Percentiles rank a stretch among this genome's conserved stretches.
These are phyloP conservation scores for Drechslerella coelobrocha DNA, from an alignment of 2,329 filamentous ascomycete genomes.

Conservation along the genomic window DNA sequence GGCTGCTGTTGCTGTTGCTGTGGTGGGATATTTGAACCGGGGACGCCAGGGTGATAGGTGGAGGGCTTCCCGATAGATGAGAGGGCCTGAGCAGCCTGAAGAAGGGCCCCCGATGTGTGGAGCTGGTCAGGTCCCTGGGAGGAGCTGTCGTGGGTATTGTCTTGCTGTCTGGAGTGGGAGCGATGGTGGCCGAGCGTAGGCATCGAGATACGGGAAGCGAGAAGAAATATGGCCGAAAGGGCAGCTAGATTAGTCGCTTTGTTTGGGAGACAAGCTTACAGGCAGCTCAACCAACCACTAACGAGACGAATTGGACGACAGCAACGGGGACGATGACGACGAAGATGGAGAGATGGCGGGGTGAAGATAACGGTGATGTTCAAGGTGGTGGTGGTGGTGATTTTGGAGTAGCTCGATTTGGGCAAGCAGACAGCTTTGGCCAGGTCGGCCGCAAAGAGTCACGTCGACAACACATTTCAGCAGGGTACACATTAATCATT, in stretches of 20 bases:
- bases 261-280: too few species aligned
- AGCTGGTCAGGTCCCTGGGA: constrained; percentile 40
- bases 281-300: neutral
- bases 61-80: constrained; percentile 49
- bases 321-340: neutral
- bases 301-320: constrained; percentile 8
- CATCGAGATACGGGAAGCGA: constrained; percentile 27
- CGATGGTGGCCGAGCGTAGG: constrained; percentile 45
- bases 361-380: neutral
- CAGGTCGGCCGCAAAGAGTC: neutral
- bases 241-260: neutral
- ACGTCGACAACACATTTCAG: constrained; percentile 19
- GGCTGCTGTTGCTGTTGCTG: constrained; percentile 23
- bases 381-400: constrained; percentile 13
- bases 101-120: constrained; percentile 38
- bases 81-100: constrained; percentile 42
- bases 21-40: constrained; percentile 28
- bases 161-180: constrained; percentile 45
- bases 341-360: neutral
- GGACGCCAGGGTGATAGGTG: constrained; percentile 25
- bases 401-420: constrained; percentile 1
- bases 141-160: constrained; percentile 17
- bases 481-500: constrained; percentile 10
- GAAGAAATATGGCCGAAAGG: neutral
- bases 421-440: neutral